Evolutionary conservation across 495 filamentous ascomycete species (phyloP).

Genomic region (Aspergillus nidulans): DNA sequence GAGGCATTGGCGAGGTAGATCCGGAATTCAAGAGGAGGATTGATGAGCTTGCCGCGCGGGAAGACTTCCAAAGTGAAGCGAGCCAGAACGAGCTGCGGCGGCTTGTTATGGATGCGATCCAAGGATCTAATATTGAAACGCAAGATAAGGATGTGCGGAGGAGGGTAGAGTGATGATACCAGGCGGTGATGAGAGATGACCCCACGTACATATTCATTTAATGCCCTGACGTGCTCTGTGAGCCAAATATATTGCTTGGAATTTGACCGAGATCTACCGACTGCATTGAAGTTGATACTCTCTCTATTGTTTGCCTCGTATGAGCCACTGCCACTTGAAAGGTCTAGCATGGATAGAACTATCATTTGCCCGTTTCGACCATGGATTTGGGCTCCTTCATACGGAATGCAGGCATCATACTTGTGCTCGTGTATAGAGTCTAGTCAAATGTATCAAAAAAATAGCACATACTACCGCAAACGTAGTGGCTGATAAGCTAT

Average conservation of each 20-base stretch:
- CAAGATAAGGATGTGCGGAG: slow-evolving; percentile 59
- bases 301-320: neutral
- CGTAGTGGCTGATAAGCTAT: no score
- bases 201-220: neutral
- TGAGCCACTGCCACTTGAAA: no score
- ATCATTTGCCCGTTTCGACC: no score
- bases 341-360: no score
- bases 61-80: slow-evolving; percentile 67
- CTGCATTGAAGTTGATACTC: neutral
- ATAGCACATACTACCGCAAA: no score
- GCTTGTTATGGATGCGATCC: slow-evolving; percentile 67
- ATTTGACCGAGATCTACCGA: no score
- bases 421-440: no score
- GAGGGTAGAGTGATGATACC: slow-evolving; percentile 47
- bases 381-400: no score
- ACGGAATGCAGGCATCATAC: no score
- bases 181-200: slow-evolving; percentile 1
- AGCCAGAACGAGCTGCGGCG: slow-evolving; percentile 65
- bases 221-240: neutral
- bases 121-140: slow-evolving; percentile 42
- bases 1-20: slow-evolving; percentile 48
- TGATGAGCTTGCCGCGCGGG: slow-evolving; percentile 67
- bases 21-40: slow-evolving; percentile 70
- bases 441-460: no score
- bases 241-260: neutral